Base-by-base conservation (phyloP, 192 early-diverging fungal species). In the Gryganskiella cystojenkinii region DNA sequence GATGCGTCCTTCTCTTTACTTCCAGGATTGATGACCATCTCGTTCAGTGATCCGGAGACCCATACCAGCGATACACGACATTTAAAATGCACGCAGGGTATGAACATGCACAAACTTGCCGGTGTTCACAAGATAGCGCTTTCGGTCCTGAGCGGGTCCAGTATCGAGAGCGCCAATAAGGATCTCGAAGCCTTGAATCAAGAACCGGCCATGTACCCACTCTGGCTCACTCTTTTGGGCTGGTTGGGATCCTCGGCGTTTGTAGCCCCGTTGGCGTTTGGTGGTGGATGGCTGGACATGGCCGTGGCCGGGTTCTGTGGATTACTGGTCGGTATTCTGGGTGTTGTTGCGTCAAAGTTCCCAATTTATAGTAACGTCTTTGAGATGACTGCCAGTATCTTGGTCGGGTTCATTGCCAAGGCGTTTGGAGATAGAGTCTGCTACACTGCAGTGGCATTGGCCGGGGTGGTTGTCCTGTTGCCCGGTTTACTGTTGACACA, bases 31-130 rank as follows among this genome's bases (percentile, higher is more conserved):
- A 83, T 79, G 75, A 83, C 79, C 56, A 65, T 83, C 20, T 83
- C 76, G 0, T 83, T 83, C 64, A 79, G 63, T n/a, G 81, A 83
- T 40, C 70, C 71, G 37, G 81, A 79, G 24, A 83, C 81, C 7
- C 76, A 71, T 34, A 83, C 81, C 17, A 79, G 74, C 15, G 81
- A 83, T 40, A 83, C 81, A 2, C 81, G 71, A 15, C 81, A 79
- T 22, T 30, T 83, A 17, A 46, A 64, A 2, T 72, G 71, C 27
- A 40, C 57, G 3, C 76, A 69, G 20, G 81, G 81, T 10, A 80
- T 83, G 62, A 75, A 83, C 27, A 64, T 83, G 60, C 51, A 73
- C 50, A 71, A 73, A 13, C 54, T 83, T 13, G 76, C 71, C 2
- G 25, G 40, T 8, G 81, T 79, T 40, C 76, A 83, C 51, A 57